phyloP scores from a whole-genome alignment of 306 rosid species.

The Cicer pinnatifidum region DNA sequence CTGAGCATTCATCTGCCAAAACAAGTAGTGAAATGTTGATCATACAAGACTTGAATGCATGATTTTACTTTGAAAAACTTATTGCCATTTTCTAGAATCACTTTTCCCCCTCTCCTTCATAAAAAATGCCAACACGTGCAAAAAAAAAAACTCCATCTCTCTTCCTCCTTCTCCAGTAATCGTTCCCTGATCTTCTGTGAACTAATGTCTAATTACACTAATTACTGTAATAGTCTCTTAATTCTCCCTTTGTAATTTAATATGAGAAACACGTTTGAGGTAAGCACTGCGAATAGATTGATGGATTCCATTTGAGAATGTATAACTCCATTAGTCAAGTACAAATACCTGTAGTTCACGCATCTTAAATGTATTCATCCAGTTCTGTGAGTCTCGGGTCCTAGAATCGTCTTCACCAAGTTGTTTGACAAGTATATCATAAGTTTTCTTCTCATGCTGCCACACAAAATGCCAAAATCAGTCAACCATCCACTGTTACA shows the following conservation, averaged over 20 bases:
- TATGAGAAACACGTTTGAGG: neutral
- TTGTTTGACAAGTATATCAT: constrained; percentile 94
- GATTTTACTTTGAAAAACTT: constrained; percentile 3
- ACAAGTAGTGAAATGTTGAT: constrained; percentile 32
- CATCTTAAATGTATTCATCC: constrained; percentile 97
- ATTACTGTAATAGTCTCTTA: neutral
- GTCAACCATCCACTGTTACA: constrained; percentile 15
- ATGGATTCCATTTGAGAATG: neutral
- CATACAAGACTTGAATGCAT: neutral
- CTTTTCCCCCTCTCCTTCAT: neutral
- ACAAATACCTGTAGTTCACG: constrained; percentile 83
- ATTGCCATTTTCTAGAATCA: neutral
- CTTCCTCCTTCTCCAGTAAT: neutral
- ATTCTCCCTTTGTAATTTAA: neutral
- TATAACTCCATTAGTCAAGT: neutral
- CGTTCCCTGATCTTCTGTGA: neutral
- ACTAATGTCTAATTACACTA: neutral
- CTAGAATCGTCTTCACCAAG: constrained; percentile 96
- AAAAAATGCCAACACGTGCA: too few relatives aligned
- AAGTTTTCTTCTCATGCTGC: constrained; percentile 97
- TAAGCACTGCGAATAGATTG: neutral
- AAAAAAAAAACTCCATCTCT: neutral
- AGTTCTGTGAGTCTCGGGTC: constrained; percentile 88
- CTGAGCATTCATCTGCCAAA: constrained; percentile 81
- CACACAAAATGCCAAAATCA: constrained; percentile 40